These are phyloP conservation scores for Moringa oleifera DNA, from an alignment of 345 rosid species.

Conservation along the genomic window DNA sequence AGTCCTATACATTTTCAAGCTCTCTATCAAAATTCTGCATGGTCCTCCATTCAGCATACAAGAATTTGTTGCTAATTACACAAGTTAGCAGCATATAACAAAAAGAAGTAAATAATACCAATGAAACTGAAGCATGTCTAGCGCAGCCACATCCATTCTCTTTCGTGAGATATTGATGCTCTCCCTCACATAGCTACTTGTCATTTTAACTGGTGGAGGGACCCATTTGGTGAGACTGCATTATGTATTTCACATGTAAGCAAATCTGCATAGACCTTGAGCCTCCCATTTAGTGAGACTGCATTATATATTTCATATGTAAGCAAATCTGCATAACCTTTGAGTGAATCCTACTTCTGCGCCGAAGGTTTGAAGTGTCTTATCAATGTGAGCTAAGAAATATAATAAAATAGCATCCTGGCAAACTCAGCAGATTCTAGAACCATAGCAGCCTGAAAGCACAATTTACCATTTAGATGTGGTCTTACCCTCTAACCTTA, in stretches of 20 bases:
- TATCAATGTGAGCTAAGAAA: background rate
- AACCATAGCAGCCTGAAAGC: background rate
- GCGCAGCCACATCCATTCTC: conserved; percentile 89
- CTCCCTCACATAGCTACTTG: conserved; percentile 61
- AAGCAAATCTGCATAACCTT: conserved; percentile 1
- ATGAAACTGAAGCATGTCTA: conserved; percentile 99
- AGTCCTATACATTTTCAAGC: background rate
- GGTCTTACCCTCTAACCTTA: conserved; percentile 59
- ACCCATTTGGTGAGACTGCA: conserved; percentile 98
- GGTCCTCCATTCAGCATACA: background rate
- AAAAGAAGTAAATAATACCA: conserved; percentile 36
- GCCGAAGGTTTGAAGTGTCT: background rate
- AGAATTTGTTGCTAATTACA: background rate
- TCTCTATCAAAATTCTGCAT: background rate
- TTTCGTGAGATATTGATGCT: conserved; percentile 69
- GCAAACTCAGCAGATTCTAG: background rate
- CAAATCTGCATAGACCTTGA: background rate
- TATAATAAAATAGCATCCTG: conserved; percentile 4
- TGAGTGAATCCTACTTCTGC: background rate
- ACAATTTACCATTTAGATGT: background rate
- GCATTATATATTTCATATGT: conserved; percentile 23
- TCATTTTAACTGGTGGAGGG: conserved; percentile 96
- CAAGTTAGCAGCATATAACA: background rate
- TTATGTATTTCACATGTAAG: conserved; percentile 11
- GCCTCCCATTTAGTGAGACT: conserved; percentile 90